phyloP scores from a whole-genome alignment of 2,329 filamentous ascomycete genomes.

The Botrytis aclada region DNA sequence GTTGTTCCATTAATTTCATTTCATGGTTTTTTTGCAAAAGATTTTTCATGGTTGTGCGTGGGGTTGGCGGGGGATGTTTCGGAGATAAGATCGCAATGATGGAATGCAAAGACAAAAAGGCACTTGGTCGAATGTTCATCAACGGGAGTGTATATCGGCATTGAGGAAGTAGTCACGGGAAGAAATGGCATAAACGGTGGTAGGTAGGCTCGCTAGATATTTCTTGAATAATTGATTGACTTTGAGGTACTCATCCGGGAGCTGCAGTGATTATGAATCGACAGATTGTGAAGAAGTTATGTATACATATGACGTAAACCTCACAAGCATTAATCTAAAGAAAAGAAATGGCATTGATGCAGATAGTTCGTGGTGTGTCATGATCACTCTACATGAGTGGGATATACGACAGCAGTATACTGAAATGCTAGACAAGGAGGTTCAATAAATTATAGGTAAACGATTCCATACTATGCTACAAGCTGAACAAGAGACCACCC shows the following conservation, averaged over 20 bases:
- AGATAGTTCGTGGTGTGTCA: background rate
- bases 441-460: background rate
- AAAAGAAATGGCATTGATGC: background rate
- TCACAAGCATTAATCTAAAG: background rate
- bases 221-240: background rate
- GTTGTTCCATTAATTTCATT: background rate
- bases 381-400: background rate
- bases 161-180: background rate
- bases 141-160: background rate
- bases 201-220: too few relatives aligned
- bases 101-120: background rate
- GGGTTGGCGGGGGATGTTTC: background rate
- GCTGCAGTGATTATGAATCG: background rate
- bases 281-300: background rate
- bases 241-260: background rate
- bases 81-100: background rate
- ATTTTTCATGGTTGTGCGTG: slow-evolving; percentile 1
- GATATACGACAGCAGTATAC: background rate
- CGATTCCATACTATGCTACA: background rate
- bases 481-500: background rate
- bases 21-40: background rate
- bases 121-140: background rate
- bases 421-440: background rate
- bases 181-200: background rate
- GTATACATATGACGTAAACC: background rate